Base-by-base conservation (phyloP, 495 filamentous ascomycete species). In the Penicillium soppii region DNA sequence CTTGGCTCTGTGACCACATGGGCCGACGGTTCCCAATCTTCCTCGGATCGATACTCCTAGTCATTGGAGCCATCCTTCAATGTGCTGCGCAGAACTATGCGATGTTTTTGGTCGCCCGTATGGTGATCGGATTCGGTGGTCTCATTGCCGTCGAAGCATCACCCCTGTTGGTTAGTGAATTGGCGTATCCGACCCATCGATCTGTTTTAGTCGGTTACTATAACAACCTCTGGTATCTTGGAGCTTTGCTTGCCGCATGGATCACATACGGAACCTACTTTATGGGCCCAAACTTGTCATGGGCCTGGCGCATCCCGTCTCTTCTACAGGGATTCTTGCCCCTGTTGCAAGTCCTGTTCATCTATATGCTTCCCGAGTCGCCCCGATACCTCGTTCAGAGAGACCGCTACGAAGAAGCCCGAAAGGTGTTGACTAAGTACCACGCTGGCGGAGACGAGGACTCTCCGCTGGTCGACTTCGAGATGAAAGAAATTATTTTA, bases 101-200 rank as follows among this genome's bases (percentile, higher is more conserved):
- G 2, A 87, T 86, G 83, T 88, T 85, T 56, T 76, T 87, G 41
- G 66, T 87, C 26, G 75, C 85, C 32, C 81, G 85, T 33, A 74
- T 87, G 35, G 66, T 88, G 39, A 77, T 88, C 41, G 84, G 84
- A 21, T 82, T 86, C 41, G 82, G 83, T 35, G 81, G 85, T 52
- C 79, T 79, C 56, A 84, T 80, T 52, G 86, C 86, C 54, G 75
- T 84, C 25, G 82, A 82, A 4, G 84, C 81, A 16, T 82, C 84
- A 3, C 76, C 79, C 17, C 62, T 87, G 45, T 81, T 89, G 29
- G 84, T 79, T 55, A 56, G 55, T 2, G 87, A 89, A 54, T 72
- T 88, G 19, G 77, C 74, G 0, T 80, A 87, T 62, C 87, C 85
- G 16, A 85, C 82, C 58, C 82, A 88, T 57, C 79, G 84, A 52